Evolutionary conservation across 306 rosid genomes (phyloP), one percentile per base, ranked within the genome.

Genomic region (Clitoria ternatea): DNA sequence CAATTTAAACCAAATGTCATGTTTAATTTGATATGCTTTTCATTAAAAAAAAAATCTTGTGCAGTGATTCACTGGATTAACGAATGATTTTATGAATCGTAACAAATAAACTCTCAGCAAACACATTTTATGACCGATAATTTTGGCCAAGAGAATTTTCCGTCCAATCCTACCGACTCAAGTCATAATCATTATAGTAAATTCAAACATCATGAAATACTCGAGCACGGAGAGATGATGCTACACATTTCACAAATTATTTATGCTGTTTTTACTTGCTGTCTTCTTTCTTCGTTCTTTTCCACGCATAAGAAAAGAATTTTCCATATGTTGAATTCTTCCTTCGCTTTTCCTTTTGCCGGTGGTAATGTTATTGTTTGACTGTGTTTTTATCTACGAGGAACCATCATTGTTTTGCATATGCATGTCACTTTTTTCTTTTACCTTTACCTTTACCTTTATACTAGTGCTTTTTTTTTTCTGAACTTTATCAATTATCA

Each of bases 301-400:
- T 44, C 27, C 12, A 13, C 36, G 11, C 24, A 17, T n/a, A n/a
- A n/a, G n/a, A 40, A 35, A 50, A 19, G 33, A 67, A 6, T 3
- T 69, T 61, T 5, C 26, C n/a, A 22, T 17, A 52, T 37, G 49
- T 61, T 59, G 12, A 27, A 3, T 36, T 7, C 32, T 60, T 23
- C 29, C 12, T 76, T 48, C 20, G 4, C 20, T 20, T 47, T 75
- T 59, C 26, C 61, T 10, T 33, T 67, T 48, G 70, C 6, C 15
- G 61, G 70, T 72, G 70, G 63, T n/a, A n/a, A n/a, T n/a, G 37
- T 17, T 26, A 7, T 37, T 18, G 19, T 50, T 76, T 76, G 74
- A 77, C 66, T 5, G 26, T 35, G 32, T 24, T 7, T 2, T 12
- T 19, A 12, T 12, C 53, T 48, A 47, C 53, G 23, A 39, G 37